A percentile compares a stretch with the other conserved stretches of the same genome.
phyloP scores from a whole-genome alignment of 768 basidiomycete genomes.

The Lactarius hengduanensis region DNA sequence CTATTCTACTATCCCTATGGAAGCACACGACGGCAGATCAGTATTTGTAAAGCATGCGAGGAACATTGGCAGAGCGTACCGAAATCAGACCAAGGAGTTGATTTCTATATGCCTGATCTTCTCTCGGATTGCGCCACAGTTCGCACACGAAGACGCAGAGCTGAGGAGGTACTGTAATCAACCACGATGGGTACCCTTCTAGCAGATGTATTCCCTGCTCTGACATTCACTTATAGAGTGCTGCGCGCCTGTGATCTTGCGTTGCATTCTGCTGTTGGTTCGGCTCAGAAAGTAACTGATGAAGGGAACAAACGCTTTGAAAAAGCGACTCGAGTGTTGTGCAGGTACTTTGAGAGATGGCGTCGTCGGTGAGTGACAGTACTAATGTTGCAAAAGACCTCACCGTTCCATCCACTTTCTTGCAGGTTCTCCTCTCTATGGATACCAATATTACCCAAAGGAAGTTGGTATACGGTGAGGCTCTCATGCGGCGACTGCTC shows the following conservation, averaged over 20 bases:
- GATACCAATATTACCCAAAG: not conserved
- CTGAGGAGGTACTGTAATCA: constrained; percentile 1
- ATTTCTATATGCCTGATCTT: constrained; percentile 12
- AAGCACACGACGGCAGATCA: not conserved
- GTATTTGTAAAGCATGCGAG: constrained; percentile 18
- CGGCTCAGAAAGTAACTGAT: not conserved
- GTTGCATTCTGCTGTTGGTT: not conserved
- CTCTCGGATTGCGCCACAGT: not conserved
- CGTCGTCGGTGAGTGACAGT: not conserved
- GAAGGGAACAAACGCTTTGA: not conserved
- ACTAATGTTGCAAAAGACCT: not conserved
- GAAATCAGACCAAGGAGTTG: constrained; percentile 14
- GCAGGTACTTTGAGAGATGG: not conserved
- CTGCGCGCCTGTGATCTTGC: not conserved
- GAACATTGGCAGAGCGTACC: constrained; percentile 18
- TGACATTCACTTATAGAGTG: not conserved
- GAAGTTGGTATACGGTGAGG: not conserved
- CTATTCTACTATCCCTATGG: not conserved
- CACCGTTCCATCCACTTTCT: not conserved
- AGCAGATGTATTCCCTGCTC: not conserved
- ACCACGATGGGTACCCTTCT: not conserved
- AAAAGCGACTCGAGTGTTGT: not conserved
- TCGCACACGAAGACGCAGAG: not conserved
- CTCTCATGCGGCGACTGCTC: not conserved
- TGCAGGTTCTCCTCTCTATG: not conserved